phyloP scores from a whole-genome alignment of 2,329 filamentous ascomycete genomes.

The Calonectria montana region DNA sequence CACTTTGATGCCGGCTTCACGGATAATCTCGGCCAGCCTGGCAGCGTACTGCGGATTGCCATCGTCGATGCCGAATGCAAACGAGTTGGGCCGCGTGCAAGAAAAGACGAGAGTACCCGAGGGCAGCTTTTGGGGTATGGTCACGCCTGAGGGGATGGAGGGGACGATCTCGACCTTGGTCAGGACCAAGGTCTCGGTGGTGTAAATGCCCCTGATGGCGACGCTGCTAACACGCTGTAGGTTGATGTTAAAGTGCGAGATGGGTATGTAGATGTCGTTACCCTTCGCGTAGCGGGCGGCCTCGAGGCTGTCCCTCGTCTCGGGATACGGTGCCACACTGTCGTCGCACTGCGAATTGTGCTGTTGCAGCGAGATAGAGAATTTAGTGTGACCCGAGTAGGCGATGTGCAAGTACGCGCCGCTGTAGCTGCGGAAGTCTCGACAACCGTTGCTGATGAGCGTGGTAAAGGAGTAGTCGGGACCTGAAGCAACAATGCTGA shows the following conservation, averaged over 20 bases:
- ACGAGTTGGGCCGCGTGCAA: slow-evolving; percentile 75
- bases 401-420: slow-evolving; percentile 73
- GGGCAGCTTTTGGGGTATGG: slow-evolving; percentile 68
- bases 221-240: slow-evolving; percentile 67
- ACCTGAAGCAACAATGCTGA: slow-evolving; percentile 55
- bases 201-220: slow-evolving; percentile 74
- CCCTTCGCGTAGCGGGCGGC: slow-evolving; percentile 66
- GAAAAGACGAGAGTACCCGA: slow-evolving; percentile 71
- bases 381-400: slow-evolving; percentile 71
- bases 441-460: slow-evolving; percentile 56
- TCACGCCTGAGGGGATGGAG: slow-evolving; percentile 61
- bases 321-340: slow-evolving; percentile 68
- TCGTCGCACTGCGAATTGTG: slow-evolving; percentile 71
- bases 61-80: slow-evolving; percentile 80
- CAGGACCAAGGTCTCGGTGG: slow-evolving; percentile 60
- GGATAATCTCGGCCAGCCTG: slow-evolving; percentile 67
- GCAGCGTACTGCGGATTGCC: slow-evolving; percentile 61
- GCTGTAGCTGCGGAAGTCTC: slow-evolving; percentile 65
- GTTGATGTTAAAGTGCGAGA: slow-evolving; percentile 74
- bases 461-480: slow-evolving; percentile 70
- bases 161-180: slow-evolving; percentile 71
- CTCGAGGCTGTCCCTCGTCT: slow-evolving; percentile 76
- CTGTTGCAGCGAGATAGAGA: slow-evolving; percentile 74
- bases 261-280: slow-evolving; percentile 73
- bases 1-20: slow-evolving; percentile 70